Evolutionary conservation across 768 basidiomycete genomes (phyloP).

Genomic region (Fomitopsis pulvina): DNA sequence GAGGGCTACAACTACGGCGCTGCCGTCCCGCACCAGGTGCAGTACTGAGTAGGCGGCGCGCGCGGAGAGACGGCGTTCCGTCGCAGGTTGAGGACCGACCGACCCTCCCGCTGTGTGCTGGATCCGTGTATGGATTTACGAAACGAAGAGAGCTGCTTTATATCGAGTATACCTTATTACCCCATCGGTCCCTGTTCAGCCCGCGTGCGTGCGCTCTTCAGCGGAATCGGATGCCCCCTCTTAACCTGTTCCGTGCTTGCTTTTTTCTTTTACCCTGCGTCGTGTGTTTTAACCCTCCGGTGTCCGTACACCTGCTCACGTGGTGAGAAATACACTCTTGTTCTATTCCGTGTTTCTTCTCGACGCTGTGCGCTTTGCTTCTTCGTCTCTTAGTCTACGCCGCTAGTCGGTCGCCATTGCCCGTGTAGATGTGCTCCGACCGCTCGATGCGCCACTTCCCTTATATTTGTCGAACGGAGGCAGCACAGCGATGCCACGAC

Average conservation of each 20-base stretch:
- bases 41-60: conserved; percentile 1
- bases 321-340: conserved; percentile 3
- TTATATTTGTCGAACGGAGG: background rate
- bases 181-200: background rate
- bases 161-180: conserved; percentile 15
- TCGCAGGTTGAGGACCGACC: background rate
- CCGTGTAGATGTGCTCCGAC: background rate
- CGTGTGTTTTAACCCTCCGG: background rate
- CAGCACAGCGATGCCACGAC: no score
- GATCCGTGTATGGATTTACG: conserved; percentile 17
- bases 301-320: conserved; percentile 1
- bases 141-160: conserved; percentile 14
- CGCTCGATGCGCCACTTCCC: background rate
- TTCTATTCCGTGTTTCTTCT: conserved; percentile 7
- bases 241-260: background rate
- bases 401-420: background rate
- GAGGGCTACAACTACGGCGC: conserved; percentile 18
- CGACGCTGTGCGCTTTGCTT: conserved; percentile 13
- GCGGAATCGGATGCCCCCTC: background rate
- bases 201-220: background rate
- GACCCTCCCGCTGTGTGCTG: conserved; percentile 1
- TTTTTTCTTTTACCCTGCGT: background rate
- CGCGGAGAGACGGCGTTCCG: background rate
- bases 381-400: background rate
- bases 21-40: background rate